phyloP scores from a whole-genome alignment of 306 rosid genomes.

The Cucumis sativus region Cucumber_9930_V3 NC_026660.2:20766501-20767000 shows the following conservation, averaged over 20 bases:
- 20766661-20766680: background rate
- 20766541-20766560: conserved; percentile 50
- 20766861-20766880: conserved; percentile 24
- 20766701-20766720: conserved; percentile 47
- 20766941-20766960: conserved; percentile 52
- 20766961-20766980: background rate
- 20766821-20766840: conserved; percentile 98
- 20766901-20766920: conserved; percentile 21
- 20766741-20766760: conserved; percentile 80
- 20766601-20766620: conserved; percentile 99
- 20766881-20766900: conserved; percentile 15
- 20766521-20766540: conserved; percentile 63
- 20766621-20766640: conserved; percentile 1
- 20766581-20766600: conserved; percentile 70
- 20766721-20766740: conserved; percentile 98
- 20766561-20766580: conserved; percentile 76
- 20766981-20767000: background rate
- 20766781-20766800: conserved; percentile 80
- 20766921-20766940: conserved; percentile 34
- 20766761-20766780: conserved; percentile 55
- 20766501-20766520: conserved; percentile 81
- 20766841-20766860: conserved; percentile 71
- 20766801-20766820: conserved; percentile 79
- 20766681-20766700: background rate
- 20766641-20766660: background rate